Evolutionary conservation across 2,329 filamentous ascomycete genomes (phyloP), one percentile per base, ranked within the genome.

Genomic region (Apiospora koreana): DNA sequence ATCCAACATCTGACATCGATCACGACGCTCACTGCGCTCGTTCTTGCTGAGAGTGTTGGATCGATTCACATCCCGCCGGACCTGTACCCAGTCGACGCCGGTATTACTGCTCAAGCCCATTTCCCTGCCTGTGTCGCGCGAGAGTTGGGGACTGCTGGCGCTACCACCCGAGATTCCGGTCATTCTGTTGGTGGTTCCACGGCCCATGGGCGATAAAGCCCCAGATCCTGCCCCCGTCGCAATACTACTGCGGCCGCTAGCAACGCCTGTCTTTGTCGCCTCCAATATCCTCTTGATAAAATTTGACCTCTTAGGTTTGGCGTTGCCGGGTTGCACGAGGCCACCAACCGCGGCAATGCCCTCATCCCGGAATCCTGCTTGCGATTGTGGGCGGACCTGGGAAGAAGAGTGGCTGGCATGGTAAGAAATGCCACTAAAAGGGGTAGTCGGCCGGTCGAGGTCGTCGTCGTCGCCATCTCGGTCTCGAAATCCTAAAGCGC

Each of bases 221-320:
- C 81, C 76, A 1, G 83, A 81, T 54, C 81, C 81, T 7, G 81
- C 78, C 2, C 88, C 88, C 42, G 89, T 88, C 2, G 92, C 92
- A 74, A 98, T 94, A 73, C 92, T 97, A 74, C 92, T 96, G 72
- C 95, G 89, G 68, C 93, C 94, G 78, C 91, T 97, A 1, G 95
- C 95, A 43, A 97, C 95, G 42, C 94, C 94, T 0, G 95, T 98
- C 83, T 97, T 98, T 21, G 95, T 95, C 2, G 94, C 94, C 74
- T 97, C 95, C 41, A 98, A 89, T 75, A 98, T 95, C 78, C 97
- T 97, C 81, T 95, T 96, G 86, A 98, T 96, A 77, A 98, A 97
- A 66, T 94, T 95, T 72, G 92, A 91, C 80, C 94, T 96, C 73
- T 93, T 94, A 1, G 90, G 86, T 81, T 95, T 93, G 0, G 69